Evolutionary conservation across 2,329 filamentous ascomycete genomes (phyloP), one percentile per base, ranked within the genome.

Genomic region (Penicillium sp.): DNA sequence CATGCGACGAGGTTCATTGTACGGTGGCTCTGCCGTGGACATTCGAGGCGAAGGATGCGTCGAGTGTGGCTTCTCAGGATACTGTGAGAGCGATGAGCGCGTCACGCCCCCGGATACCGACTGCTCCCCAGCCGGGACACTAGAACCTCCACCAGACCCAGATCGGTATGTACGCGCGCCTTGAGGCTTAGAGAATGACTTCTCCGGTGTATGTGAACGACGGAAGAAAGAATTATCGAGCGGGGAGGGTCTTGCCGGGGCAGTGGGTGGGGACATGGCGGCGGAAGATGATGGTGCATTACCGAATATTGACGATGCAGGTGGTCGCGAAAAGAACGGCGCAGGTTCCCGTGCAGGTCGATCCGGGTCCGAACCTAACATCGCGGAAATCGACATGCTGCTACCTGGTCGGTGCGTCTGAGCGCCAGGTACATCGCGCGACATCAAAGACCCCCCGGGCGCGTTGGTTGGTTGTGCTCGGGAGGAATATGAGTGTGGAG

Each of bases 301-400:
- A 26, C 64, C 67, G 41, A 73, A 73, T 1, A 70, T 60, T 22
- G 72, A 70, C n/a, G 71, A 66, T 45, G 62, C 63, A 22, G 75
- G 69, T 38, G 75, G 73, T 51, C 80, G 79, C 57, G 78, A 77
- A 61, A 80, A 77, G 56, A 82, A 77, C 47, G 78, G 73, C 50
- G 71, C 72, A 49, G 73, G 70, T 60, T 69, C 72, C 65, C 70
- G 73, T 50, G 69, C 70, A 38, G 73, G 64, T 53, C 74, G 75
- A 47, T 80, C 73, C 44, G 79, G 66, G 62, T 82, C 80, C 12
- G 77, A 78, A 56, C 86, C 87, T 57, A 89, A 81, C 73, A 90
- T 83, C 42, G 86, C 86, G n/a, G 85, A 88, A 71, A 89, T 89
- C 44, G 87, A 88, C 86, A 89, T 89, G 73, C 84, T 86, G 66